Evolutionary conservation across 306 rosid genomes (phyloP), one percentile per base, ranked within the genome.

Genomic region (Geum urbanum): DNA sequence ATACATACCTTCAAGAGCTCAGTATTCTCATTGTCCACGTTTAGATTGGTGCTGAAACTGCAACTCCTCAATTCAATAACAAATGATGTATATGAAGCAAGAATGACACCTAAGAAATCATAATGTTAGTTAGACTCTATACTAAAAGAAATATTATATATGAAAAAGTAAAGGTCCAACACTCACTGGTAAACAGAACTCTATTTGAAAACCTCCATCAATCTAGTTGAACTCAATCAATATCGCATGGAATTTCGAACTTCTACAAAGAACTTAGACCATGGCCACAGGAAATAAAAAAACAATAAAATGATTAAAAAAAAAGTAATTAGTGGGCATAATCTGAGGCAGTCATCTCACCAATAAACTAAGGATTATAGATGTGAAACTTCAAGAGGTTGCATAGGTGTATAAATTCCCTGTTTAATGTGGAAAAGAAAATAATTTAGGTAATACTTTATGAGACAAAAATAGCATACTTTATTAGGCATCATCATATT

Each of bases 391-490:
- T 92, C 88, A 92, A 74, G 96, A 90, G 75, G 90, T 76, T 6
- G 83, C 85, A 82, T 92, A 88, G n/a, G 88, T 85, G 73, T 86
- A 92, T 72, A 92, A 82, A 80, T 80, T 89, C 79, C 96, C 96
- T 90, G 90, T 46, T 71, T 57, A 52, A 18, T 62, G 16, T 63
- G 61, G 27, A 72, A 56, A 62, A 8, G 22, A 41, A 53, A 40
- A 63, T 4, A 60, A 11, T 24, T 24, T 24, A 24, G 27, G 27
- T 24, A 58, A 60, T 47, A 70, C 4, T 46, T 20, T 20, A 12
- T 9, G 66, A 18, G 11, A 32, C 13, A 63, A 63, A 57, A 18
- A 4, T 14, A 39, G 22, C 16, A 71, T 39, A 16, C 16, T 18
- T 66, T 43, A 62, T 57, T 22, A 20, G 58, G 54, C n/a, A 49